Base-by-base conservation (phyloP, 2,329 filamentous ascomycete species). In the Esteya vermicola region DNA sequence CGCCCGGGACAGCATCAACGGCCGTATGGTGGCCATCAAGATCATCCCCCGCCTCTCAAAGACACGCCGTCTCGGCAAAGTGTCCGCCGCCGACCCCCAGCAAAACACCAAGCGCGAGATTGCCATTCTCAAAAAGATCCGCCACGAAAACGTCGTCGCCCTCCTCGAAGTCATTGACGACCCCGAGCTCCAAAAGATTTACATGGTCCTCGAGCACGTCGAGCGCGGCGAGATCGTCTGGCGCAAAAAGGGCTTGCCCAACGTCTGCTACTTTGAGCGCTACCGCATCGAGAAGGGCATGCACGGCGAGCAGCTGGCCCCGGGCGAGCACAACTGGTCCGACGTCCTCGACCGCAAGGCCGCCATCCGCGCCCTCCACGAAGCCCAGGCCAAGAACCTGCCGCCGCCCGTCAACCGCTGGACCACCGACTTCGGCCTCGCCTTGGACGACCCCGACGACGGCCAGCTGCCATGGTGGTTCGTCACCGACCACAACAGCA, bases 131-230 rank as follows among this genome's bases (percentile, higher is more conserved):
- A 98, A 98, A 60, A 98, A 98, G 65, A 93, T 93, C 40, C 80
- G 89, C 23, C 91, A 98, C 58, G 81, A 85, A n/a, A 95, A 98
- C 54, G 85, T 98, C 31, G 91, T 98, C 46, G 88, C 85, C 51
- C 68, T 98, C 30, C 72, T 96, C 47, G 91, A 98, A 62, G 88
- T 98, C 52, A 96, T 98, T 52, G 91, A 98, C 56, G 91, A 98
- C 56, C 89, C 89, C 2, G 85, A 86, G 52, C 76, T 86, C 43
- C 91, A 93, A 63, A 98, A 98, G 63, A 94, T 98, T 46, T 98
- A 98, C 62, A 89, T 98, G 63, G 85, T 96, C 18, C 71, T 98
- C 33, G 91, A 98, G 58, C 89, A 89, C 58, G 88, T 95, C 42
- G 85, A 95, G 56, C 72, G 89, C 31, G 89, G 91, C 38, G 91